Base-by-base conservation (phyloP, 2,329 filamentous ascomycete genomes). In the Penicillium sp. region DNA sequence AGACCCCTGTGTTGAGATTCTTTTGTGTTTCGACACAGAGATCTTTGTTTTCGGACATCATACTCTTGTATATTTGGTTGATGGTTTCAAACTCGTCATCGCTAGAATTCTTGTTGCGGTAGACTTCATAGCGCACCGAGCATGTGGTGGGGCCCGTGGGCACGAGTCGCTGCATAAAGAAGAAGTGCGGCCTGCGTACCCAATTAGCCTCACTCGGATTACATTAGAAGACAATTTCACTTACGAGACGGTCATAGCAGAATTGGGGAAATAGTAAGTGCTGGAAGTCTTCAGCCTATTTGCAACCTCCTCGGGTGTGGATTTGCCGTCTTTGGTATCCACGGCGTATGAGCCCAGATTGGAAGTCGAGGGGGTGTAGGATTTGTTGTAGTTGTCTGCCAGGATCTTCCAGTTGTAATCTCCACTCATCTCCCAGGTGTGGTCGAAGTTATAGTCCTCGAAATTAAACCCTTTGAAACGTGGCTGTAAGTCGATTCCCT, bases 81-180 rank as follows among this genome's bases (percentile, higher is more conserved):
- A 87, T 82, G 47, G 77, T 66, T 6, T 79, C 72, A 66, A 88
- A 88, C 55, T 86, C 80, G 33, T 82, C 82, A 33, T 86, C 81
- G 19, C 75, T 79, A 2, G 84, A 79, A 67, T 81, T 72, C 68
- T 83, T 84, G 78, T 87, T 82, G 57, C 85, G 80, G 77, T 80
- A 89, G 41, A 88, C 82, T 67, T 88, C 84, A 71, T 87, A 87
- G 61, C 79, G 78, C 80, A 88, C 86, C 23, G 74, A 74, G 6
- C 79, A 81, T 41, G 75, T 79, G 43, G 74, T 78, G 0, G 85
- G 77, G 0, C 78, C 76, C 48, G 74, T 78, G 7, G 86, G 85
- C 13, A 87, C 78, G 67, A 86, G 85, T 57, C 84, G 78, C 69
- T 87, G 84, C 63, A 87, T 83, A 74, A 86, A 85, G 76, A 88